These are phyloP conservation scores for Lasiodiplodia sp. DNA, from an alignment of 2,329 filamentous ascomycete genomes.

Conservation along the genomic window DNA sequence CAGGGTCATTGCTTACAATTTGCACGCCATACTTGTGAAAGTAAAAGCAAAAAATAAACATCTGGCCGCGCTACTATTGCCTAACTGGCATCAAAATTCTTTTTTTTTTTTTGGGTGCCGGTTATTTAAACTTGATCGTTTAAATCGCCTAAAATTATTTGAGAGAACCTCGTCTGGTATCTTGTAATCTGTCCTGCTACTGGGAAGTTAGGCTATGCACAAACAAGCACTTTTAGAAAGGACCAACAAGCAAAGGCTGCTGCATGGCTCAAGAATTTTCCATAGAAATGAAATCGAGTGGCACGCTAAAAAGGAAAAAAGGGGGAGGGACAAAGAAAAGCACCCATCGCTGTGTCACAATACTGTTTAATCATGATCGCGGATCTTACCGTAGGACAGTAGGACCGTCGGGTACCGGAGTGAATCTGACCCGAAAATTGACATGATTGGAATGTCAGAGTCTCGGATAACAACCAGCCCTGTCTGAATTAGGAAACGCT, in stretches of 20 bases:
- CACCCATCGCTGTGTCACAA: background rate
- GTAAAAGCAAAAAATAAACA: too few species aligned
- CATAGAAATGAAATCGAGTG: background rate
- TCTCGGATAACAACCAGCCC: background rate
- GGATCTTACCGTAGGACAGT: background rate
- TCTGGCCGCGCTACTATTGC: too few species aligned
- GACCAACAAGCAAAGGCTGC: background rate
- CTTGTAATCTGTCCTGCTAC: too few species aligned
- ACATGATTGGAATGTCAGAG: background rate
- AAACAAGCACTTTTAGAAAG: too few species aligned
- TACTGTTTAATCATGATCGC: background rate
- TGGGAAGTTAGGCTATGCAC: too few species aligned
- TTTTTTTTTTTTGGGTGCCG: too few species aligned
- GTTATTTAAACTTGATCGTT: too few species aligned
- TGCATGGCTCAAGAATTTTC: background rate
- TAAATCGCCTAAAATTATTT: too few species aligned
- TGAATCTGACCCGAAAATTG: background rate
- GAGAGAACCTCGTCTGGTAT: too few species aligned
- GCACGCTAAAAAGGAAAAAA: background rate
- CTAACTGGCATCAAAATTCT: too few species aligned
- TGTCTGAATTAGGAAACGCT: background rate
- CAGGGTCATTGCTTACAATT: background rate
- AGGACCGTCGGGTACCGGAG: background rate
- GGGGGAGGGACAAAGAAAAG: background rate
- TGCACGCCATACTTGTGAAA: background rate